Evolutionary conservation across 1,284 basidiomycete species (phyloP).

Genomic region (Xanthoconium separans): DNA sequence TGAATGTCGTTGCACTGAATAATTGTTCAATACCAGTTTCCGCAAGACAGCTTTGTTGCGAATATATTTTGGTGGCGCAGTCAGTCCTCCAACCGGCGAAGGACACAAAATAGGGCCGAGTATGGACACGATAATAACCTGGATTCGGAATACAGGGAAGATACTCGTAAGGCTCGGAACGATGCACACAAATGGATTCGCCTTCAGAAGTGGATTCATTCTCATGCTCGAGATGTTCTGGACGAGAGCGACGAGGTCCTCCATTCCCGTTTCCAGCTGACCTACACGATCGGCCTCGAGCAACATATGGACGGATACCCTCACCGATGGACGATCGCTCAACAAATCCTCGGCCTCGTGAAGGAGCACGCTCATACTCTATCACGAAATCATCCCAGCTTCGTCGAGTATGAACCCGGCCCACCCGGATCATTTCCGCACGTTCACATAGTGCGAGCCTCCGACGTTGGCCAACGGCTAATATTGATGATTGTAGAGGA

Average conservation of each 20-base stretch:
- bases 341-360: conserved; percentile 35
- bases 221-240: not conserved
- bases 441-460: not conserved
- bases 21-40: too few species aligned
- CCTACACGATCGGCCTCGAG: not conserved
- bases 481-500: not conserved
- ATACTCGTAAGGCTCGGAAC: not conserved
- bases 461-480: not conserved
- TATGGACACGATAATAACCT: too few species aligned
- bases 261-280: not conserved
- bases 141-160: too few species aligned
- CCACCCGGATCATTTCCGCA: not conserved
- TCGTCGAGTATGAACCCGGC: not conserved
- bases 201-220: conserved; percentile 26
- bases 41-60: too few species aligned
- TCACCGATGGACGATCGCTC: conserved; percentile 43
- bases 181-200: not conserved
- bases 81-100: too few species aligned
- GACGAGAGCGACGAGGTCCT: not conserved
- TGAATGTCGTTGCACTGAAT: too few species aligned
- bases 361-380: not conserved
- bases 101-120: too few species aligned
- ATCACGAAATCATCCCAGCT: not conserved
- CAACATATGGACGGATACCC: conserved; percentile 22
- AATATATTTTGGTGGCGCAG: too few species aligned